Conservation (phyloP, 495 filamentous ascomycete species). For the Penicillium angulare region DNA sequence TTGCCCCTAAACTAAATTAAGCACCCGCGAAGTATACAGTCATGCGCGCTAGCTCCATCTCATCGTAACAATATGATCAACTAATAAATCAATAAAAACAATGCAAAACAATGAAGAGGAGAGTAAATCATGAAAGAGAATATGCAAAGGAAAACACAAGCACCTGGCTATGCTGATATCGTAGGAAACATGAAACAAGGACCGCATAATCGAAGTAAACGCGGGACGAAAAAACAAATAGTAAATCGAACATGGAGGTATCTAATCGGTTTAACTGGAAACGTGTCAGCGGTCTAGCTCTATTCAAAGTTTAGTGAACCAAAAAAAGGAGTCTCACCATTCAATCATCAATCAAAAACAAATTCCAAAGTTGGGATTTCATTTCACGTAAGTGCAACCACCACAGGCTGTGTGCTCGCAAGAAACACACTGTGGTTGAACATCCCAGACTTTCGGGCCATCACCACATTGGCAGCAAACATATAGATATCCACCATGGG, state of each 20-base stretch:
- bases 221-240: background rate
- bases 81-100: background rate
- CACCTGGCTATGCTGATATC: slow-evolving; percentile 2
- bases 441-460: slow-evolving; percentile 39
- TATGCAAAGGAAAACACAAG: background rate
- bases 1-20: slow-evolving; percentile 11
- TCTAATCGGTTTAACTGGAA: background rate
- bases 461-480: slow-evolving; percentile 43
- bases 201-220: background rate
- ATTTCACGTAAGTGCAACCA: slow-evolving; percentile 32
- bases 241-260: slow-evolving; percentile 1
- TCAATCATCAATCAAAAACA: background rate
- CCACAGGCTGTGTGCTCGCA: slow-evolving; percentile 34
- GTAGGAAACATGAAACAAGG: background rate
- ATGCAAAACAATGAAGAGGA: background rate
- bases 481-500: slow-evolving; percentile 31
- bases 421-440: slow-evolving; percentile 30
- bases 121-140: background rate
- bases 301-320: background rate
- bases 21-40: slow-evolving; percentile 11
- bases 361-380: slow-evolving; percentile 1
- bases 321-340: background rate
- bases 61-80: background rate
- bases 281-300: background rate
- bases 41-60: background rate